Evolutionary conservation across 768 basidiomycete genomes (phyloP).

Genomic region (Favolaschia claudopus): DNA sequence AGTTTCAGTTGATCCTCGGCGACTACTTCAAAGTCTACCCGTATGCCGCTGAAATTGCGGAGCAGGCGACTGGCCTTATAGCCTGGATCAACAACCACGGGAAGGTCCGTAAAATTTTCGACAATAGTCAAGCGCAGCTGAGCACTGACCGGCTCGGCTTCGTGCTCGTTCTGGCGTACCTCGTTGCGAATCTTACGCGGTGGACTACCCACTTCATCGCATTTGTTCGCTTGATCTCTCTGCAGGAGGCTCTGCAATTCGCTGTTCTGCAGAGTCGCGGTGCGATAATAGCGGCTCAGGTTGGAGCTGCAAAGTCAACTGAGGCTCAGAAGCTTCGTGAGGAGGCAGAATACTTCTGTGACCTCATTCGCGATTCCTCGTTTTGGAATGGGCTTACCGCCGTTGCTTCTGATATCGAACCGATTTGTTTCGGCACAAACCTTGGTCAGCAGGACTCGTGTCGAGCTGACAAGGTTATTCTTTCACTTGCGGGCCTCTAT

Average conservation of each 20-base stretch:
- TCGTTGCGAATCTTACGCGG: conserved; percentile 25
- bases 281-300: conserved; percentile 18
- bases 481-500: conserved; percentile 38
- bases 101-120: conserved; percentile 20
- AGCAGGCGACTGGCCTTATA: conserved; percentile 13
- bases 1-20: conserved; percentile 21
- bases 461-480: conserved; percentile 35
- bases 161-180: conserved; percentile 13
- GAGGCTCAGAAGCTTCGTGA: background rate
- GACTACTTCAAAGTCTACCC: conserved; percentile 18
- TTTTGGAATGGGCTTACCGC: conserved; percentile 13
- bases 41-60: conserved; percentile 1
- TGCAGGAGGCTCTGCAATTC: background rate
- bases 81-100: conserved; percentile 22
- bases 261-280: background rate
- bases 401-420: conserved; percentile 18
- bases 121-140: background rate
- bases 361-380: background rate
- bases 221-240: conserved; percentile 5
- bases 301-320: conserved; percentile 8
- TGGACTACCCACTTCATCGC: conserved; percentile 26
- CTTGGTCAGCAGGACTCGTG: conserved; percentile 13
- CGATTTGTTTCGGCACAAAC: conserved; percentile 16
- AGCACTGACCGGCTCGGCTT: background rate
- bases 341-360: background rate